A percentile compares a stretch with the other conserved stretches of the same genome.
phyloP scores from a whole-genome alignment of 2,329 filamentous ascomycete species.

The Scortechinia acanthostroma region DNA sequence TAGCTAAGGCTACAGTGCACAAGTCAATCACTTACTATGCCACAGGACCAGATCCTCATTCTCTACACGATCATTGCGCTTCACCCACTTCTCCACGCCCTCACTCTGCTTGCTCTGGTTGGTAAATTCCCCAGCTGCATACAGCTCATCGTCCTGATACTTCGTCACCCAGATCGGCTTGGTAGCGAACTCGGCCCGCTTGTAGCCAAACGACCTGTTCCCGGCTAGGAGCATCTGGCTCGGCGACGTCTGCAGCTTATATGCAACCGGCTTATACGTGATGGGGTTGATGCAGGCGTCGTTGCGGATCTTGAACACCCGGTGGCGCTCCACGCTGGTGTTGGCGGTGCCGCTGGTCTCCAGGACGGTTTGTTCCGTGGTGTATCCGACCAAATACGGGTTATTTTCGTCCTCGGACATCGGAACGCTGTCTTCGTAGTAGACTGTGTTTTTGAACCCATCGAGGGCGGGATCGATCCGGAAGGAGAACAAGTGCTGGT shows the following conservation, averaged over 20 bases:
- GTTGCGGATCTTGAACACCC: conserved; percentile 23
- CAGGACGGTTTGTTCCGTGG: not conserved
- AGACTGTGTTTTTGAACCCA: not conserved
- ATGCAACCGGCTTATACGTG: conserved; percentile 18
- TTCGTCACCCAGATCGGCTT: conserved; percentile 11
- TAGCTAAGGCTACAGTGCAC: too few relatives aligned
- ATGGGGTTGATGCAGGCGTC: conserved; percentile 15
- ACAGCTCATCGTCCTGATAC: conserved; percentile 3
- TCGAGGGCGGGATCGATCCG: not conserved
- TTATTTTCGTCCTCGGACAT: conserved; percentile 1
- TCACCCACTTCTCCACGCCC: conserved; percentile 10
- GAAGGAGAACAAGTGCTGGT: conserved; percentile 2
- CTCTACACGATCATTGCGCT: conserved; percentile 10
- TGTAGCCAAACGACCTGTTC: conserved; percentile 10
- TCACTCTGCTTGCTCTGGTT: conserved; percentile 6
- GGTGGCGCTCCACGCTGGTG: conserved; percentile 4
- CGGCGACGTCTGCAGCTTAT: conserved; percentile 17
- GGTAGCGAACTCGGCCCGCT: conserved; percentile 11
- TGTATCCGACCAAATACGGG: not conserved
- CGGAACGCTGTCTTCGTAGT: conserved; percentile 1
- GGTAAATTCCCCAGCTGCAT: not conserved
- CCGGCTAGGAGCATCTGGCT: conserved; percentile 11
- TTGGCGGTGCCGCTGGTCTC: not conserved
- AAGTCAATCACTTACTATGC: conserved; percentile 7
- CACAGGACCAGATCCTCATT: conserved; percentile 12